Base-by-base conservation (phyloP, 768 basidiomycete species). In the Leccinum arenicola region DNA sequence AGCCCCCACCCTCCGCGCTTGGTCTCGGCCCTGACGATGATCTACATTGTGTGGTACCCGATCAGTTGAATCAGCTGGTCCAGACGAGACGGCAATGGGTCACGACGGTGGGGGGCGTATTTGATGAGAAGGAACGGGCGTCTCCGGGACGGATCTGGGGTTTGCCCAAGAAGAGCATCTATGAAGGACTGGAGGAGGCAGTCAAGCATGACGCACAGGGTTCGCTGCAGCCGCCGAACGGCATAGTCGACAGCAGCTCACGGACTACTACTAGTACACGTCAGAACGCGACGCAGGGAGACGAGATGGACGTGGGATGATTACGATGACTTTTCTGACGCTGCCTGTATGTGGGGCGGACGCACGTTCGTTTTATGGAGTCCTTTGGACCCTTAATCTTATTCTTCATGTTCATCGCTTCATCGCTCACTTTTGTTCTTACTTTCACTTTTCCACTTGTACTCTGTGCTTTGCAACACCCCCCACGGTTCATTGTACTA, bases 61-160 rank as follows among this genome's bases (percentile, higher is more conserved):
- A 91, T 25, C 83, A 86, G 66, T 73, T 96, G 58, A 79, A 78
- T 64, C 82, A 86, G 58, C 79, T 94, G 29, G 85, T 98, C 15
- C 83, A 84, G 64, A 89, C 87, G 61, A 79, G 96, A 40, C 76
- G 85, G 64, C 78, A 87, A 64, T 95, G 93, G 87, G 88, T 93
- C 21, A 83, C 89, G 52, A 78, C 74, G 38, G 84, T 98, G 6
- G 93, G 91, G 9, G 74, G 75, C 6, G 80, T 89, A 59, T 93
- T 98, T 66, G 86, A 89, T 31, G 77, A 83, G 74, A 88, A 88
- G 80, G 86, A 90, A 75, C 71, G 72, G 66, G 79, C 80, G 57
- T 74, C 70, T 50, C 86, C 87, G 0, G 89, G 93, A 51, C 76
- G 86, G 64, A 85, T 90, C 67, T 90, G 82, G 76, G 91, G 89